Evolutionary conservation across 2,329 filamentous ascomycete genomes (phyloP).

Genomic region (Gliomastix tumulicola): DNA sequence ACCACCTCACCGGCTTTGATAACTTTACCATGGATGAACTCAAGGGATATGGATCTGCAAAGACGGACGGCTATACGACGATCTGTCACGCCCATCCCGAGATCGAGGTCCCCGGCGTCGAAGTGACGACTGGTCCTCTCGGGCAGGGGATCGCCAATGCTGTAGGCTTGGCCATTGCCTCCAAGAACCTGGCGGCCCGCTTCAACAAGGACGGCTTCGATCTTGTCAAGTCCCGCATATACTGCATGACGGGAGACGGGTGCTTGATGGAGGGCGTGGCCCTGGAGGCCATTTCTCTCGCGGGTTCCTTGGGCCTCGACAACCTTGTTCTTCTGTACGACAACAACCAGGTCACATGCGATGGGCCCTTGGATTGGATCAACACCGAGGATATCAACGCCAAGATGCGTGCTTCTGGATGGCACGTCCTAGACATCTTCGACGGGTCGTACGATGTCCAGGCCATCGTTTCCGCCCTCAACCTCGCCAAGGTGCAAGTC

Average conservation of each 20-base stretch:
- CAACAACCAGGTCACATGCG: constrained; percentile 51
- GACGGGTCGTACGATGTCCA: constrained; percentile 41
- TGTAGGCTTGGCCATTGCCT: constrained; percentile 47
- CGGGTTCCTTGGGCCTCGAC: constrained; percentile 41
- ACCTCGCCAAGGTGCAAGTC: constrained; percentile 22
- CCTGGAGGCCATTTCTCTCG: constrained; percentile 45
- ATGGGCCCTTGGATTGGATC: constrained; percentile 43
- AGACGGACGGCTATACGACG: constrained; percentile 29
- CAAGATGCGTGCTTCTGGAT: constrained; percentile 47
- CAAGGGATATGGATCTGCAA: constrained; percentile 33
- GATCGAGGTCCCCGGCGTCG: constrained; percentile 46
- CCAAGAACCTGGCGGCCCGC: constrained; percentile 41
- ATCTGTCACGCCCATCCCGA: constrained; percentile 47
- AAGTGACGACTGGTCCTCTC: constrained; percentile 50
- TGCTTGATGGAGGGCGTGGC: constrained; percentile 50
- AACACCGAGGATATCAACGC: constrained; percentile 47
- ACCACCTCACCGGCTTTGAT: constrained; percentile 42
- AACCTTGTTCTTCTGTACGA: constrained; percentile 50
- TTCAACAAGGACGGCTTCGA: constrained; percentile 42
- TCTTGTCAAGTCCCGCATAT: constrained; percentile 41
- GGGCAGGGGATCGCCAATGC: constrained; percentile 51
- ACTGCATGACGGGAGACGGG: constrained; percentile 47
- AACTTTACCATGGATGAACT: constrained; percentile 45
- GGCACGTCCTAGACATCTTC: constrained; percentile 42
- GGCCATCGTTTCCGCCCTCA: constrained; percentile 35